Evolutionary conservation across 2,329 filamentous ascomycete species (phyloP).

Genomic region (Moelleriella libera): DNA sequence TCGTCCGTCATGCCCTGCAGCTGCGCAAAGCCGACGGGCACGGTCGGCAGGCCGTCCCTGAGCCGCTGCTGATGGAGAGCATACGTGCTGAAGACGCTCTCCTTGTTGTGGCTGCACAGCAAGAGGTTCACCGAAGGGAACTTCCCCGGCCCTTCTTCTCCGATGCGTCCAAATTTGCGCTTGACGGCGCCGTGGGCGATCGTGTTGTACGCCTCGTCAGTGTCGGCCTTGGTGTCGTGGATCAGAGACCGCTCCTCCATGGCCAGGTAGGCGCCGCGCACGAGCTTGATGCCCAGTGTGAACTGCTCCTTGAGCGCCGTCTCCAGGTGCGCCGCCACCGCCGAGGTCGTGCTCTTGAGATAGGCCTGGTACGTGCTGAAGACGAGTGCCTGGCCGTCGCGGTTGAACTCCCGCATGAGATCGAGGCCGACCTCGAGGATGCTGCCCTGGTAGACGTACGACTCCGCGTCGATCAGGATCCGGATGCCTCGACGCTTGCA

Average conservation of each 20-base stretch:
- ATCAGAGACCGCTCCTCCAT: conserved; percentile 35
- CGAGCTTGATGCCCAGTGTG: conserved; percentile 40
- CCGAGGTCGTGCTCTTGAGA: conserved; percentile 29
- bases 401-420: conserved; percentile 24
- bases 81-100: conserved; percentile 24
- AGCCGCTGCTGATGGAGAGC: conserved; percentile 25
- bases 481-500: conserved; percentile 23
- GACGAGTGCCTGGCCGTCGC: conserved; percentile 17
- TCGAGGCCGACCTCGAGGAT: conserved; percentile 18
- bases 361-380: conserved; percentile 44
- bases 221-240: conserved; percentile 36
- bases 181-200: conserved; percentile 31
- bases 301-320: conserved; percentile 29
- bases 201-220: conserved; percentile 35
- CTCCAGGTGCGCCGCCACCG: conserved; percentile 28
- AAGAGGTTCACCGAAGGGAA: conserved; percentile 34
- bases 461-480: conserved; percentile 32
- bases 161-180: conserved; percentile 11
- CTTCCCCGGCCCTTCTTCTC: conserved; percentile 3
- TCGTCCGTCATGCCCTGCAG: conserved; percentile 46
- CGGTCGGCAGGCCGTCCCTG: conserved; percentile 13
- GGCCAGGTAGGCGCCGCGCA: conserved; percentile 40
- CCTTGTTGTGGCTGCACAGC: conserved; percentile 37
- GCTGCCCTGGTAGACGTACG: conserved; percentile 26
- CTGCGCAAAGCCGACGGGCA: conserved; percentile 32